Base-by-base conservation (phyloP, 768 basidiomycete species). In the Hirschioporus abietinus region DNA sequence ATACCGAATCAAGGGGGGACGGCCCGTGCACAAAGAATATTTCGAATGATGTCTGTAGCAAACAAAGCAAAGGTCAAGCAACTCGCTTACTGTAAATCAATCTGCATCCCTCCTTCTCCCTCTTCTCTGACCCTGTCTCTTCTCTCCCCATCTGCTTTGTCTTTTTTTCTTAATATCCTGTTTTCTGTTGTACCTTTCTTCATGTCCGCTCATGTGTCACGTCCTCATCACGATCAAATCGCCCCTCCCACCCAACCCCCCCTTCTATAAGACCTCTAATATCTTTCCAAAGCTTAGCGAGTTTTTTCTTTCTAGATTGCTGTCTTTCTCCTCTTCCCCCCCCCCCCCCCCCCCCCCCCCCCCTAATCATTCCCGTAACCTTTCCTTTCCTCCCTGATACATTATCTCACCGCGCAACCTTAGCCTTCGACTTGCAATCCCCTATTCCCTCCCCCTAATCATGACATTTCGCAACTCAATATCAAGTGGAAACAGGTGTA, bases 1-100 rank as follows among this genome's bases (percentile, higher is more conserved):
- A 2, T 15, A 20, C n/a, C 15, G 42, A 1, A 20, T 5, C 15
- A 52, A 20, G 4, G 42, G 42, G 42, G 42, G 12, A 5, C 42
- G 42, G 42, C 42, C n/a, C 20, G 42, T 20, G 42, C 42, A 52
- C 42, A 52, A 52, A 6, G 42, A 52, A 52, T 15, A 12, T 3
- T 15, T 20, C 42, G 42, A 20, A 52, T 20, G 42, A 12, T 10
- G 42, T 52, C 42, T 52, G 42, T 52, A 52, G 42, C 42, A 52
- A 52, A 52, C 42, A 52, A 52, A 52, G 42, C 30, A 30, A 52
- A 52, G 42, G 42, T 52, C 42, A 52, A 52, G 42, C 42, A 52
- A 52, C n/a, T 52, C 42, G 42, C 42, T 52, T 52, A 52, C 42
- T 52, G 42, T 52, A 52, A 52, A 52, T 52, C 42, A 52, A 30